phyloP scores from a whole-genome alignment of 2,329 filamentous ascomycete genomes.

The Colletotrichum tamarilloi region DNA sequence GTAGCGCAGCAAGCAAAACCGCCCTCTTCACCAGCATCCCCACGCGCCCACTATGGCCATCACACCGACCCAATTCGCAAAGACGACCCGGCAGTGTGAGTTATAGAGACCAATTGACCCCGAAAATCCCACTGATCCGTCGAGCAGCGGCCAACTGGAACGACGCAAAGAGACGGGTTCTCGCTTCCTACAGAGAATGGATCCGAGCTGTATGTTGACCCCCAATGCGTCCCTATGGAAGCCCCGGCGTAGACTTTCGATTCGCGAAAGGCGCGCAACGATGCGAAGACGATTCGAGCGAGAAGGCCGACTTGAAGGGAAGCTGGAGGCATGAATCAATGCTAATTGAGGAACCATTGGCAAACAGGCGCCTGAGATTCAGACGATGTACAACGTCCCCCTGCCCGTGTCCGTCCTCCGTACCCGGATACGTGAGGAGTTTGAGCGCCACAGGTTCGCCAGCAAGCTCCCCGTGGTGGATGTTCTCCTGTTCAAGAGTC shows the following conservation, averaged over 20 bases:
- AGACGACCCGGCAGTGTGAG: conserved; percentile 82
- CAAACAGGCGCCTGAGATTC: conserved; percentile 89
- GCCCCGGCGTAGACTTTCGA: background rate
- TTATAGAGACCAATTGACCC: conserved; percentile 36
- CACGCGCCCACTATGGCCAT: conserved; percentile 78
- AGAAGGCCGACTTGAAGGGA: background rate
- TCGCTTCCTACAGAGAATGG: conserved; percentile 95
- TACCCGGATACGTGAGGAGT: conserved; percentile 95
- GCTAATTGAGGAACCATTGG: conserved; percentile 11
- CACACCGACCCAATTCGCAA: conserved; percentile 91
- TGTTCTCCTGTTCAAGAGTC: conserved; percentile 88
- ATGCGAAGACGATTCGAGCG: background rate
- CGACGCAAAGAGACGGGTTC: conserved; percentile 88
- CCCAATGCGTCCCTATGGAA: background rate
- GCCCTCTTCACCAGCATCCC: conserved; percentile 43
- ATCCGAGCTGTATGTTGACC: conserved; percentile 85
- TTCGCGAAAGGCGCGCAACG: background rate
- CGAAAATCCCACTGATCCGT: conserved; percentile 47
- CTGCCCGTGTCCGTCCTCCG: conserved; percentile 88
- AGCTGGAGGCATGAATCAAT: background rate
- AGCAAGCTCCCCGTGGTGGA: conserved; percentile 90
- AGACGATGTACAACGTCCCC: conserved; percentile 95
- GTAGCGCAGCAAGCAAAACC: conserved; percentile 41
- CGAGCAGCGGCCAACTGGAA: conserved; percentile 83
- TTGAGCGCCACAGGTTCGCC: conserved; percentile 94